Evolutionary conservation across 805 yeast species (phyloP), one percentile per base, ranked within the genome.

Genomic region (Candida pseudofarinosa): DNA sequence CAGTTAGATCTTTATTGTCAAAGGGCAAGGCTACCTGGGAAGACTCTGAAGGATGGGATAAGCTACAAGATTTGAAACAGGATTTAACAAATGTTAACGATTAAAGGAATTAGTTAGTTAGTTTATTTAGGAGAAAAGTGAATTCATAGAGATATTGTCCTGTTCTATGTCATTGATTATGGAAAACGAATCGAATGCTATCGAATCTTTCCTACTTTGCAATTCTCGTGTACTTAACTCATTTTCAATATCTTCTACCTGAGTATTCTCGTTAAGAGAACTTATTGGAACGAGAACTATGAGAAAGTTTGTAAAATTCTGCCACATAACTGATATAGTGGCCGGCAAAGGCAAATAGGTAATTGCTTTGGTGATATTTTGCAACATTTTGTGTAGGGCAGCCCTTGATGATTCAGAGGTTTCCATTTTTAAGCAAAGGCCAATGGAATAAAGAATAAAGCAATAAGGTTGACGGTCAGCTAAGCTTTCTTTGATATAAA

Each of bases 11-110:
- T 1, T 68, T 89, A 50, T 74, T 86, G 78, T 81, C 91, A 14
- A 85, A 82, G 56, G 96, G 96, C 6, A 83, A 78, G 53, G 67
- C 71, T 18, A 74, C 74, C 48, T 89, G 96, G 96, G 90, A 85
- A 52, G 88, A 77, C 47, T 71, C 85, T 2, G 82, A 77, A 30
- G 93, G 88, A 1, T 89, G 91, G 87, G 79, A 81, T 34, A 73
- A 71, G 47, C 63, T 89, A 43, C 63, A 69, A 43, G 78, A 74
- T 26, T 50, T 79, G 57, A 80, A 79, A 54, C 71, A 67, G 34
- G 77, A 73, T 3, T 50, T 74, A n/a, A 28, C 39, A 7, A 45
- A 41, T 39, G 38, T 23, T 7, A 23, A 10, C 28, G 10, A 7
- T 10, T 23, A 6, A 23, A 23, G 10, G 28, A 6, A 23, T 23